These are phyloP conservation scores for Apiotrichum montevideense DNA, from an alignment of 1,284 basidiomycete species.

Conservation along the genomic window DNA sequence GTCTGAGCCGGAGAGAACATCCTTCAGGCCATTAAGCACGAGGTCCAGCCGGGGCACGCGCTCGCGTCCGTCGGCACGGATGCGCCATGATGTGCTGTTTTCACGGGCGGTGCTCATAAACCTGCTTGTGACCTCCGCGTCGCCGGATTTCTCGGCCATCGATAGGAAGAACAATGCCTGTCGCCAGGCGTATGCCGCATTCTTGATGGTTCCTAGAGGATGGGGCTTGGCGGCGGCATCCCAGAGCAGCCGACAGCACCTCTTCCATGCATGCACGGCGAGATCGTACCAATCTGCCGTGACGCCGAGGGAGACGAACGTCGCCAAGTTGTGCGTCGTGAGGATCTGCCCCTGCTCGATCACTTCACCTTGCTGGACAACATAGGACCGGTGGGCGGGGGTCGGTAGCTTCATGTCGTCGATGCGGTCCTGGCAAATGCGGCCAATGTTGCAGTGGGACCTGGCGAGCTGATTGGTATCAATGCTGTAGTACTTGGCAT, in stretches of 20 bases:
- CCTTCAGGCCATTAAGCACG: conserved; percentile 1
- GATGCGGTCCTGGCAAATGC: neutral
- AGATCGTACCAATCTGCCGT: neutral
- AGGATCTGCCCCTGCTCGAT: conserved; percentile 12
- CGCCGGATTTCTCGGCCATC: neutral
- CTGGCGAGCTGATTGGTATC: neutral
- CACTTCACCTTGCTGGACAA: conserved; percentile 1
- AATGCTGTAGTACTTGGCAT: conserved; percentile 3
- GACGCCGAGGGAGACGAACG: neutral
- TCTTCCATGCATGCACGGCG: neutral
- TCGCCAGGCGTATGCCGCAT: conserved; percentile 11
- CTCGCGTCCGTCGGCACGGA: too few species aligned
- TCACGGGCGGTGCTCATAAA: too few species aligned
- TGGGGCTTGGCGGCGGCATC: neutral
- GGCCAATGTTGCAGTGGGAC: neutral
- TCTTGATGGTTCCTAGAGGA: conserved; percentile 1
- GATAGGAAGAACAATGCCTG: conserved; percentile 8
- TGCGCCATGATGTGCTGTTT: too few species aligned
- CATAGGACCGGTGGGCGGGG: neutral
- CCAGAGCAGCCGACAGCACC: neutral
- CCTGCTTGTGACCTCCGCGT: too few species aligned
- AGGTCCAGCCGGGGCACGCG: neutral
- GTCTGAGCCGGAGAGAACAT: neutral
- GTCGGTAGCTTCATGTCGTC: neutral
- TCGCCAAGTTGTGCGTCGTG: conserved; percentile 11